Conservation (phyloP, 2,329 filamentous ascomycete species). For the Coccinonectria pachysandricola region DNA sequence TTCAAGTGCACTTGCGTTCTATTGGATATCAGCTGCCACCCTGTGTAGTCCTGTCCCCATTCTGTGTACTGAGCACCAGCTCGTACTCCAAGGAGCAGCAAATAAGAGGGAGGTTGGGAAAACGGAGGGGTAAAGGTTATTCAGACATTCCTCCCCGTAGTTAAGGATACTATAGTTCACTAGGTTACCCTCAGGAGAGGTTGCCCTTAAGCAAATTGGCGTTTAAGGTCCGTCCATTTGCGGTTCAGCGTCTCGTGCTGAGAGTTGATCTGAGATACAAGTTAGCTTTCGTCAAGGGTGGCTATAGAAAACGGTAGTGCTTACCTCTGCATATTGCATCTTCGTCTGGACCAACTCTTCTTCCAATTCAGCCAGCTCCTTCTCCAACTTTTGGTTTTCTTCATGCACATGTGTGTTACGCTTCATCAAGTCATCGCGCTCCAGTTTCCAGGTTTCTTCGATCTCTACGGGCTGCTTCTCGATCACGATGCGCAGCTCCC, state of each 20-base stretch:
- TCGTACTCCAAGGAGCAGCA: no score
- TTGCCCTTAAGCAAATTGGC: slow-evolving; percentile 41
- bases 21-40: no score
- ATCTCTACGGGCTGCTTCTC: slow-evolving; percentile 84
- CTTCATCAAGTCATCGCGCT: slow-evolving; percentile 87
- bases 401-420: slow-evolving; percentile 89
- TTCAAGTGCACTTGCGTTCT: no score
- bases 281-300: no score
- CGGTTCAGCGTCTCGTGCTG: slow-evolving; percentile 62
- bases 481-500: slow-evolving; percentile 75
- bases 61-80: no score
- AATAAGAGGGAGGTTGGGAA: no score
- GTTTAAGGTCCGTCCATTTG: slow-evolving; percentile 66
- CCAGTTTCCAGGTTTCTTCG: slow-evolving; percentile 67
- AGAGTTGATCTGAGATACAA: slow-evolving; percentile 63
- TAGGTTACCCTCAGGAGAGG: no score
- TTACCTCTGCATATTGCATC: slow-evolving; percentile 89
- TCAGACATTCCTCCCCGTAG: no score
- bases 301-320: no score
- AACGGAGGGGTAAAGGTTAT: no score
- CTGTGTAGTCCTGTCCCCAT: no score
- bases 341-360: slow-evolving; percentile 87
- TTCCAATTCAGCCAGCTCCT: slow-evolving; percentile 85
- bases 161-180: no score
- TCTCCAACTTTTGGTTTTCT: slow-evolving; percentile 79